These are phyloP conservation scores for Fusarium temperatum DNA, from an alignment of 2,329 filamentous ascomycete species.

Conservation along the genomic window DNA sequence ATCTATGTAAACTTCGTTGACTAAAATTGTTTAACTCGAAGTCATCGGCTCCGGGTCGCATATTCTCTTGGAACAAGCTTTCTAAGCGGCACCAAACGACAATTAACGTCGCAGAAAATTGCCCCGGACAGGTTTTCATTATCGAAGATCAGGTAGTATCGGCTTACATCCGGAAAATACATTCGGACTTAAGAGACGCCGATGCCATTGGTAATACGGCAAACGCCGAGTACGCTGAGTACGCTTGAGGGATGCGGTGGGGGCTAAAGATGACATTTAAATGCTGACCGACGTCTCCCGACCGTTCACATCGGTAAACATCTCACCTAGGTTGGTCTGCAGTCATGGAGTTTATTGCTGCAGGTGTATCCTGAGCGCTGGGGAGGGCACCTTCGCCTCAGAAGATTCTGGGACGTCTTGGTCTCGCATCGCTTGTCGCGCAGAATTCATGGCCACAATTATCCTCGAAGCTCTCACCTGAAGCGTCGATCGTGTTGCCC, in stretches of 20 bases:
- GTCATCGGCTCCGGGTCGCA: no score
- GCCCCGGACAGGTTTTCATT: neutral
- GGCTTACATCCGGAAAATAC: neutral
- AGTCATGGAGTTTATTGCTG: constrained; percentile 20
- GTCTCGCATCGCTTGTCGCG: constrained; percentile 1
- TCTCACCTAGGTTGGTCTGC: accelerated
- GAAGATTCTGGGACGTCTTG: constrained; percentile 1
- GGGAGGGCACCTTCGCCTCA: neutral
- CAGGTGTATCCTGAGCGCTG: constrained; percentile 17
- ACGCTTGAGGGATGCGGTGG: neutral
- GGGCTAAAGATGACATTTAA: neutral
- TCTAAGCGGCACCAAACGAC: neutral
- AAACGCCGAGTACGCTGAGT: neutral
- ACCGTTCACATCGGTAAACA: neutral
- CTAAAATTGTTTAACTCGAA: no score
- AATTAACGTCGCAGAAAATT: neutral
- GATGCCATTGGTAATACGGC: neutral
- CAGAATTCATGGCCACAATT: constrained; percentile 11
- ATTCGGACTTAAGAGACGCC: neutral
- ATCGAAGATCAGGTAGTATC: neutral
- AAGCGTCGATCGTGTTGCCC: constrained; percentile 9
- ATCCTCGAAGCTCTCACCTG: constrained; percentile 2
- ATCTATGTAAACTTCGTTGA: no score
- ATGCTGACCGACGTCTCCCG: neutral
- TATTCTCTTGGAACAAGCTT: no score